Evolutionary conservation across 495 filamentous ascomycete genomes (phyloP).

Genomic region (Echria macrotheca): DNA sequence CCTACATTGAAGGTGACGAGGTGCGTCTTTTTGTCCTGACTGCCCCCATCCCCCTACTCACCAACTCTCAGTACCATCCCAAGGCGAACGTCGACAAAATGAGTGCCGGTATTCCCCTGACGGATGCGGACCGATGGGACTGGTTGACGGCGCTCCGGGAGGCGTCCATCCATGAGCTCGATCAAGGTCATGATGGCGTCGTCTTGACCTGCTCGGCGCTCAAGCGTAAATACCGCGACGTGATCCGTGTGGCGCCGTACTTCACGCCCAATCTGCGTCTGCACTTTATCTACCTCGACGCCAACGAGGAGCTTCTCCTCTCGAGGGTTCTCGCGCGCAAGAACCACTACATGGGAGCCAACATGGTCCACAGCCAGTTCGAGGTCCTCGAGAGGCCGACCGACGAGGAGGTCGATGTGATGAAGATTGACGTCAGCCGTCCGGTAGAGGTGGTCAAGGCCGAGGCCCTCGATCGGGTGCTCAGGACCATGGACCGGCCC

Average conservation of each 20-base stretch:
- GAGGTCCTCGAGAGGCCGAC: slow-evolving; percentile 76
- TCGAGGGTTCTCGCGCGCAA: slow-evolving; percentile 66
- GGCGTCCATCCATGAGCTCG: slow-evolving; percentile 62
- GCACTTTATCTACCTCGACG: slow-evolving; percentile 89
- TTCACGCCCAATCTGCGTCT: slow-evolving; percentile 68
- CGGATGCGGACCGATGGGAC: slow-evolving; percentile 95
- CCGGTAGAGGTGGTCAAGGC: slow-evolving; percentile 60
- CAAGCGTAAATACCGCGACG: slow-evolving; percentile 96
- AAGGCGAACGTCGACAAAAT: slow-evolving; percentile 88
- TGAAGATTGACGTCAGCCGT: slow-evolving; percentile 72
- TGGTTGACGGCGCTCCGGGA: slow-evolving; percentile 90
- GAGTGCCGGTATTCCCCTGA: slow-evolving; percentile 77
- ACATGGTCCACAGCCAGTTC: slow-evolving; percentile 95
- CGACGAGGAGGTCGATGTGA: slow-evolving; percentile 73
- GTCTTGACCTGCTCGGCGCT: slow-evolving; percentile 94
- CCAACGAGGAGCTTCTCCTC: slow-evolving; percentile 66
- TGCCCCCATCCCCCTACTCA: slow-evolving; percentile 13
- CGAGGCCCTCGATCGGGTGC: slow-evolving; percentile 52
- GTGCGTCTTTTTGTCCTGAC: slow-evolving; percentile 50
- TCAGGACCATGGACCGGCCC: slow-evolving; percentile 30
- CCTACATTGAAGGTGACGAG: slow-evolving; percentile 93
- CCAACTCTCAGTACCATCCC: slow-evolving; percentile 71
- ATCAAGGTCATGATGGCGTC: slow-evolving; percentile 61
- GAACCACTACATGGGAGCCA: slow-evolving; percentile 93
- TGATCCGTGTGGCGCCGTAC: slow-evolving; percentile 85